Base-by-base conservation (phyloP, 306 rosid species). In the Citrullus mucosospermus region DNA sequence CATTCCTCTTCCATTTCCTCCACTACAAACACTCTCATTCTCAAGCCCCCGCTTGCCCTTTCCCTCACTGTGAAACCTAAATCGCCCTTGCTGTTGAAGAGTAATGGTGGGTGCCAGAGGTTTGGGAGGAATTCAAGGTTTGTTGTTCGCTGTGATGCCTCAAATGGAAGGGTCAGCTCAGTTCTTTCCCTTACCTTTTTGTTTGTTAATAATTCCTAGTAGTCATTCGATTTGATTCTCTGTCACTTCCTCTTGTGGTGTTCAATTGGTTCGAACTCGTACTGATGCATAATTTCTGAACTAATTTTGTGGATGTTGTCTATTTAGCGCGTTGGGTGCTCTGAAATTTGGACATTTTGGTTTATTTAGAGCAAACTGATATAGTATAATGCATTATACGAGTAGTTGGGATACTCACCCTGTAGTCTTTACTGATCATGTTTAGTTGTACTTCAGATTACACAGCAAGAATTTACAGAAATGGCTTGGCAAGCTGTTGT, bases 401-500 rank as follows among this genome's bases (percentile, higher is more conserved):
- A 48, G 16, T 48, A 48, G 54, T 48, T 48, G 54, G 16, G 54
- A 48, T 48, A 4, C 44, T 32, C 54, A 48, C 6, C 54, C 54
- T 48, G 54, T 48, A 48, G 54, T 13, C 54, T 51, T 55, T 76
- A 46, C 65, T 63, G 72, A 54, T 43, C 78, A 78, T 63, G 72
- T 59, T 85, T 84, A 70, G 54, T 82, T 79, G 71, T 71, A 81
- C 81, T 75, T 38, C 93, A 95, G 99, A 89, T 95, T 84, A 81
- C 97, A 6, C 99, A 95, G 80, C 99, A 95, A 71, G 99, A 95
- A 13, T 95, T 95, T 80, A 95, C 99, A 6, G 99, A 95, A 59
- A 91, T 95, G 99, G 97, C 99, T 0, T 95, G 99, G 99, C 99
- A 95, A 85, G 92, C 89, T 0, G 89, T 95, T 80, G 92, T 92